phyloP scores from a whole-genome alignment of 1,284 basidiomycete species.

The Malassezia obtusa region DNA sequence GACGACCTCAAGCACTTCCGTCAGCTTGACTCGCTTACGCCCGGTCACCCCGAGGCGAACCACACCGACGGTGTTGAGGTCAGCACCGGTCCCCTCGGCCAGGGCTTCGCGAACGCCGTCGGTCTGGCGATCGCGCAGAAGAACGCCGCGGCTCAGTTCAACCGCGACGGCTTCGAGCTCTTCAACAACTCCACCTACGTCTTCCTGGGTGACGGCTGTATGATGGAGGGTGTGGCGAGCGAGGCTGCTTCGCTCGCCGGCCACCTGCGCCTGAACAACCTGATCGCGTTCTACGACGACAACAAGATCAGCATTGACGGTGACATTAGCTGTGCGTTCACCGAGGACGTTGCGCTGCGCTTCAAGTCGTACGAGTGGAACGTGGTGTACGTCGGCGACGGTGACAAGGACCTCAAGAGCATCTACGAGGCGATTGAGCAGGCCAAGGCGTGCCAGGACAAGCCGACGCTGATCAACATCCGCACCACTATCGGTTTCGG shows the following conservation, averaged over 20 bases:
- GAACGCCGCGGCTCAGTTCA: slow-evolving; percentile 76
- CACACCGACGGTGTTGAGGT: slow-evolving; percentile 82
- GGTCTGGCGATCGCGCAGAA: slow-evolving; percentile 87
- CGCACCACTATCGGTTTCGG: slow-evolving; percentile 88
- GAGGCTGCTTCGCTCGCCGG: slow-evolving; percentile 84
- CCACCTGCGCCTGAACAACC: slow-evolving; percentile 82
- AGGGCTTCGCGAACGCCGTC: slow-evolving; percentile 76
- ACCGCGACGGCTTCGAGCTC: slow-evolving; percentile 72
- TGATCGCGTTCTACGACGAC: slow-evolving; percentile 55
- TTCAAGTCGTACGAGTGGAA: slow-evolving; percentile 90
- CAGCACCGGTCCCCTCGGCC: slow-evolving; percentile 89
- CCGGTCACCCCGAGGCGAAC: slow-evolving; percentile 75
- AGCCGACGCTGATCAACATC: slow-evolving; percentile 76
- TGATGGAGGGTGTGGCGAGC: slow-evolving; percentile 86
- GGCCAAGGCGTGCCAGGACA: slow-evolving; percentile 64
- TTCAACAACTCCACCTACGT: slow-evolving; percentile 83
- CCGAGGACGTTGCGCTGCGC: slow-evolving; percentile 78
- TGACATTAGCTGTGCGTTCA: slow-evolving; percentile 81
- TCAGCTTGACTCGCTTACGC: slow-evolving; percentile 63
- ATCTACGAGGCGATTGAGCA: slow-evolving; percentile 72
- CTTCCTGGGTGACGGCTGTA: slow-evolving; percentile 85
- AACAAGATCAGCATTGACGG: slow-evolving; percentile 92
- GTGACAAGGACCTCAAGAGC: slow-evolving; percentile 69
- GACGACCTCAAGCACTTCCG: slow-evolving; percentile 63
- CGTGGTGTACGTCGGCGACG: slow-evolving; percentile 70